Percentiles rank a stretch among this genome's conserved stretches.
Conservation (phyloP, 208 protist species). For the Phytomonas sp. region DNA sequence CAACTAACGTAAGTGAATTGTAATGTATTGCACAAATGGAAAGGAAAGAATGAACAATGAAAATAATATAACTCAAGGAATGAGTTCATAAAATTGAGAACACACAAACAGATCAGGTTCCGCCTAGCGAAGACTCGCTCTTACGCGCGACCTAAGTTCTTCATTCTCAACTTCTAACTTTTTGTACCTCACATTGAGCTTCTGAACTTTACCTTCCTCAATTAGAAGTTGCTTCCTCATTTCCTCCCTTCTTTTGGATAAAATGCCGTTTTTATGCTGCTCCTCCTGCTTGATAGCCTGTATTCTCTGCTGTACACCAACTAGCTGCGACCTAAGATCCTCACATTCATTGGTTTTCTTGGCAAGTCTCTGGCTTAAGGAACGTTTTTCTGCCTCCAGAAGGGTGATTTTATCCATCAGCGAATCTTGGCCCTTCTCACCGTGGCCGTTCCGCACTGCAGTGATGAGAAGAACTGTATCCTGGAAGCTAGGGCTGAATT, state of each 20-base stretch:
- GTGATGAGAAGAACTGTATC: slow-evolving; percentile 55
- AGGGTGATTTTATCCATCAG: slow-evolving; percentile 36
- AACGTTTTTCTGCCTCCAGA: slow-evolving; percentile 42
- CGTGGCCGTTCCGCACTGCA: slow-evolving; percentile 42
- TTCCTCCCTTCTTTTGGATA: slow-evolving; percentile 65
- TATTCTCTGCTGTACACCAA: slow-evolving; percentile 31
- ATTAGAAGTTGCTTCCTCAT: slow-evolving; percentile 67
- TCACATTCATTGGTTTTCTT: slow-evolving; percentile 36
- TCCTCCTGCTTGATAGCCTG: slow-evolving; percentile 38
- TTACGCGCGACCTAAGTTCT: slow-evolving; percentile 22
- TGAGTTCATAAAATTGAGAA: not conserved
- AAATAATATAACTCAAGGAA: not conserved
- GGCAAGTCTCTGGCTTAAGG: slow-evolving; percentile 31
- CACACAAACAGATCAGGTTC: not conserved
- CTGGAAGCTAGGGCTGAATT: slow-evolving; percentile 45
- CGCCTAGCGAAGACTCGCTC: slow-evolving; percentile 10
- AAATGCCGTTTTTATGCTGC: slow-evolving; percentile 24
- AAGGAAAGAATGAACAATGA: slow-evolving; percentile 9
- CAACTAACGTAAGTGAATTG: not conserved
- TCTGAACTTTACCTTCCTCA: slow-evolving; percentile 64
- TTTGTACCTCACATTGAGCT: slow-evolving; percentile 53
- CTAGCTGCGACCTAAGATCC: slow-evolving; percentile 34
- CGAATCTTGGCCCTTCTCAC: slow-evolving; percentile 19
- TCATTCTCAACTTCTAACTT: slow-evolving; percentile 66
- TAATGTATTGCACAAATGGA: not conserved